Evolutionary conservation across 768 basidiomycete species (phyloP).

Genomic region (Termitomyces sp.): DNA sequence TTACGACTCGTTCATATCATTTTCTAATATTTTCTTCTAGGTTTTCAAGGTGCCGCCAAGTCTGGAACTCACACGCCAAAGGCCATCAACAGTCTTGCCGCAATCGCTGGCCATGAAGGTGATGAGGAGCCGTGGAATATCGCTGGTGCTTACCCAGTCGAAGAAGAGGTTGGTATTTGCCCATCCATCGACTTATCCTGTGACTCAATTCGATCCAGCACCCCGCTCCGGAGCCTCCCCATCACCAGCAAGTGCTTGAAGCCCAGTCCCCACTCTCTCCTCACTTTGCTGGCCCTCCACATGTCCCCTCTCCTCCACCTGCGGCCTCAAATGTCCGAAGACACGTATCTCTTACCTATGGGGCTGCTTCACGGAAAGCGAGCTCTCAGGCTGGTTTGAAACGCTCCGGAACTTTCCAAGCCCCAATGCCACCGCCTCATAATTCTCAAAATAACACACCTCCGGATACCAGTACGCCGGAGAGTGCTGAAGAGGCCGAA

Average conservation of each 20-base stretch:
- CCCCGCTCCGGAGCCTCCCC: conserved; percentile 22
- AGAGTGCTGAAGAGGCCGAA: conserved; percentile 48
- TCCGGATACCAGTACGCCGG: conserved; percentile 29
- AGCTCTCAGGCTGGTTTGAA: conserved; percentile 48
- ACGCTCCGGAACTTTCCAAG: conserved; percentile 74
- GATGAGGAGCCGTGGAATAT: conserved; percentile 88
- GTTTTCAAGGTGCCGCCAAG: conserved; percentile 49
- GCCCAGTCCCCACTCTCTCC: conserved; percentile 56
- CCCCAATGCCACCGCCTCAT: conserved; percentile 33
- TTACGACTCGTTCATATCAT: conserved; percentile 3
- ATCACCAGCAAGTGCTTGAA: conserved; percentile 50
- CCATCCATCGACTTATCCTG: not conserved
- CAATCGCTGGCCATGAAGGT: conserved; percentile 83
- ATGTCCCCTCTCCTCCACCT: conserved; percentile 68
- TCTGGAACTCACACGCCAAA: conserved; percentile 65
- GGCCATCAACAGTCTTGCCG: conserved; percentile 76
- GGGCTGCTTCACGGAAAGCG: conserved; percentile 52
- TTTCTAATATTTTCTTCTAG: conserved; percentile 28
- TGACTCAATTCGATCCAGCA: conserved; percentile 18
- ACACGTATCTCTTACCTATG: conserved; percentile 77
- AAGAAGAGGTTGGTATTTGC: conserved; percentile 55
- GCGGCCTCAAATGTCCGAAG: conserved; percentile 69
- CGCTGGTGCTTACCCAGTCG: conserved; percentile 51
- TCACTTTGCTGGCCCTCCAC: conserved; percentile 45
- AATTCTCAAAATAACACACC: conserved; percentile 35